phyloP scores from a whole-genome alignment of 257 asterid genomes.

The Solanum habrochaites region DNA sequence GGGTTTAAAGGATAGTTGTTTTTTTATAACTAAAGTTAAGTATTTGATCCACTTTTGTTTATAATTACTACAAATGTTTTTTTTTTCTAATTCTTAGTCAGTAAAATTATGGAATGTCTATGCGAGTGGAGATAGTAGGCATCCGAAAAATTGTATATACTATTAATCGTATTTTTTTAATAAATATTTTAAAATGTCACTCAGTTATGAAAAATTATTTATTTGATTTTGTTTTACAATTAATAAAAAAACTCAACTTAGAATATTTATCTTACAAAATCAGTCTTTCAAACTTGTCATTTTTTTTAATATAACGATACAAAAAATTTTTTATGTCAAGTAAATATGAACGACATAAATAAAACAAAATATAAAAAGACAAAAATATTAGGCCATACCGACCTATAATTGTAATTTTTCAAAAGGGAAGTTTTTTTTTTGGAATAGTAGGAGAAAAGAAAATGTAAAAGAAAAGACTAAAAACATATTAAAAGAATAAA shows the following conservation, averaged over 20 bases:
- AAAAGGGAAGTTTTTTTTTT: background rate
- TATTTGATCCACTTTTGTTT: background rate
- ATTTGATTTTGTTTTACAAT: too few species aligned
- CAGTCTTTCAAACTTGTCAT: background rate
- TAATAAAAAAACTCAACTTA: too few species aligned
- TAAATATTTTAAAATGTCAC: too few species aligned
- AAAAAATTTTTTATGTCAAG: background rate
- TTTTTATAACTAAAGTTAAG: background rate
- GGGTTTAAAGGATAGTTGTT: background rate
- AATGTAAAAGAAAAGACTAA: background rate
- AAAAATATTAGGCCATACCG: background rate
- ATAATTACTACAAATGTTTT: background rate
- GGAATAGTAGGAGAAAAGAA: background rate
- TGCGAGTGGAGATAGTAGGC: background rate
- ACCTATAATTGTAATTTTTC: too few species aligned
- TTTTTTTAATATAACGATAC: too few species aligned
- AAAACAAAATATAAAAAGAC: too few species aligned
- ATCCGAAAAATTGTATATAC: background rate
- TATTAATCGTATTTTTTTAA: too few species aligned
- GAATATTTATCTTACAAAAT: background rate
- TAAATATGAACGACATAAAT: too few species aligned
- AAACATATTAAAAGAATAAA: background rate
- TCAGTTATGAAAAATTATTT: too few species aligned
- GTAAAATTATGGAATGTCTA: background rate
- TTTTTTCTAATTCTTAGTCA: background rate